Evolutionary conservation across 73 alveolate genomes (phyloP).

Genomic region (Paraurostyla sp.): DNA sequence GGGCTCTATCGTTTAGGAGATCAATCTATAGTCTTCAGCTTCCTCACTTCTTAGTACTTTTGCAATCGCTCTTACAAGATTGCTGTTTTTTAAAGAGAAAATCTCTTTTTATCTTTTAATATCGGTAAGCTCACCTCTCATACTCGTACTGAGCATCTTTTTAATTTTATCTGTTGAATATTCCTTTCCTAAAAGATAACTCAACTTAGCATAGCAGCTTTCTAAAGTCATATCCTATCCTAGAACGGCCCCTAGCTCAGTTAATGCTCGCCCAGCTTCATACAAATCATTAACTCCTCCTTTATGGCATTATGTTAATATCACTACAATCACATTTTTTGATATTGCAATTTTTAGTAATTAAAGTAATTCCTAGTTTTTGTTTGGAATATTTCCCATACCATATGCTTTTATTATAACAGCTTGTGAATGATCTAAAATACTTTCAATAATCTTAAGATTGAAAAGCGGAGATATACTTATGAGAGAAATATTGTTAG

Average conservation of each 20-base stretch:
- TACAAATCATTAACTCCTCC: conserved; percentile 81
- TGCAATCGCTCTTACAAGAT: conserved; percentile 56
- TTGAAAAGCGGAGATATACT: conserved; percentile 82
- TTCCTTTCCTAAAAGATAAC: conserved; percentile 78
- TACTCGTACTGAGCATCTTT: conserved; percentile 49
- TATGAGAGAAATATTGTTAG: conserved; percentile 74
- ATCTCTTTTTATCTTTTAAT: conserved; percentile 21
- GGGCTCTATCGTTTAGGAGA: conserved; percentile 53
- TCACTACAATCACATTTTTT: conserved; percentile 82
- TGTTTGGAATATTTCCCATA: conserved; percentile 90
- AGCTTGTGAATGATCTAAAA: conserved; percentile 55
- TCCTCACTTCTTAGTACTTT: conserved; percentile 3
- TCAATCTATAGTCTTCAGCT: conserved; percentile 27
- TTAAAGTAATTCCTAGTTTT: conserved; percentile 68
- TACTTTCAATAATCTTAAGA: not conserved
- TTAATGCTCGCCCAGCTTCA: conserved; percentile 78
- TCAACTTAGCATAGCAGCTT: conserved; percentile 78
- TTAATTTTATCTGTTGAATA: conserved; percentile 66
- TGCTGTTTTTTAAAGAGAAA: conserved; percentile 20
- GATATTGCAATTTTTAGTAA: conserved; percentile 70
- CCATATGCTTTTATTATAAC: conserved; percentile 89
- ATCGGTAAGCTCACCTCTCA: conserved; percentile 89
- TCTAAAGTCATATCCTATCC: conserved; percentile 93
- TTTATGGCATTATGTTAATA: conserved; percentile 81
- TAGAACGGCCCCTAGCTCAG: conserved; percentile 71